These are phyloP conservation scores for Juglanconis sp. DNA, from an alignment of 2,329 filamentous ascomycete genomes.

Conservation along the genomic window DNA sequence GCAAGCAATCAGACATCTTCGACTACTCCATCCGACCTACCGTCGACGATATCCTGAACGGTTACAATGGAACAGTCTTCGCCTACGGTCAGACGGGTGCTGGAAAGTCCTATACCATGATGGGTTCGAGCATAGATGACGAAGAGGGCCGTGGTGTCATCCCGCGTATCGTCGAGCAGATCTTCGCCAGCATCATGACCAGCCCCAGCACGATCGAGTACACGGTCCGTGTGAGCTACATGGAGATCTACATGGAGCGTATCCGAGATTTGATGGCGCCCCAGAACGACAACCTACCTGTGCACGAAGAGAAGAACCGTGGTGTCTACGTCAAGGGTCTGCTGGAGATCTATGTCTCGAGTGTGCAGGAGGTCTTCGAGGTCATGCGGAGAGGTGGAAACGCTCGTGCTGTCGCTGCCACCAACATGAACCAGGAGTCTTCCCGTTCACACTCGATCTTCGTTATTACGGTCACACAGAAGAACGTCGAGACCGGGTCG, in stretches of 20 bases:
- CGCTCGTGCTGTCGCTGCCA: slow-evolving; percentile 87
- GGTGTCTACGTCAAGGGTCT: slow-evolving; percentile 97
- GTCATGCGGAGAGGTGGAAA: slow-evolving; percentile 92
- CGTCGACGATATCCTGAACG: slow-evolving; percentile 96
- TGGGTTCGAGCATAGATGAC: slow-evolving; percentile 92
- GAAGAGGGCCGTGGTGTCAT: slow-evolving; percentile 87
- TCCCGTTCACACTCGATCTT: slow-evolving; percentile 98
- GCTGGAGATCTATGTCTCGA: slow-evolving; percentile 91
- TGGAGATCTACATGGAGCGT: slow-evolving; percentile 99
- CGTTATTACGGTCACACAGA: slow-evolving; percentile 93
- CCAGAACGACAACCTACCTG: slow-evolving; percentile 90
- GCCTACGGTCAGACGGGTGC: slow-evolving; percentile 98
- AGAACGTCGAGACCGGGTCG: slow-evolving; percentile 94
- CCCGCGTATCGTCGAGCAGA: slow-evolving; percentile 94
- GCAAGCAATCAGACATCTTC: slow-evolving; percentile 89
- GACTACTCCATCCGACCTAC: slow-evolving; percentile 95
- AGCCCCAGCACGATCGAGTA: slow-evolving; percentile 95
- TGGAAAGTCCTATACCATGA: slow-evolving; percentile 99
- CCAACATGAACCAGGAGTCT: slow-evolving; percentile 99
- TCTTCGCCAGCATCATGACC: slow-evolving; percentile 90
- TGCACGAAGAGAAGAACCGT: slow-evolving; percentile 96
- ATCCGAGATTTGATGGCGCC: slow-evolving; percentile 91
- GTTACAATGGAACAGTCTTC: slow-evolving; percentile 98
- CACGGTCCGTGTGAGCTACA: slow-evolving; percentile 97
- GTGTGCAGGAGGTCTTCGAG: slow-evolving; percentile 92